These are phyloP conservation scores for Fragilaria radians DNA, from an alignment of 108 stramenopile species.

Conservation along the genomic window DNA sequence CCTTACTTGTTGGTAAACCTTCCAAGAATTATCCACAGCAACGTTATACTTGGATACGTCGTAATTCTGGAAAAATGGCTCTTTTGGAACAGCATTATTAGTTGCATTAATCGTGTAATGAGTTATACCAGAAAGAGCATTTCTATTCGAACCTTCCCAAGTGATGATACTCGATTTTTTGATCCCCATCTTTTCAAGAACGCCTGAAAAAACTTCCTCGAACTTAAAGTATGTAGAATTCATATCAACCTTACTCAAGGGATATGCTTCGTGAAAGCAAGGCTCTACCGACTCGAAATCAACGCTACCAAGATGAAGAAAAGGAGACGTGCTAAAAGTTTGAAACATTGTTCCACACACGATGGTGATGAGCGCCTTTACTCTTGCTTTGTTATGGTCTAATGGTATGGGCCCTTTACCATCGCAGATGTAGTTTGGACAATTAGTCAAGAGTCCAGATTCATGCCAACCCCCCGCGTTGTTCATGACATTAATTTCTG, in stretches of 20 bases:
- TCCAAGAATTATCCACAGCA: background rate
- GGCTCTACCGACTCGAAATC: background rate
- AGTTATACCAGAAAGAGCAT: background rate
- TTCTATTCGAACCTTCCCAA: background rate
- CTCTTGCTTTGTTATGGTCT: background rate
- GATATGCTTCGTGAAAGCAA: background rate
- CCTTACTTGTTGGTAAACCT: background rate
- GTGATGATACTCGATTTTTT: background rate
- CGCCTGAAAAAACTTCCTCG: background rate
- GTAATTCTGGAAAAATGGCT: background rate
- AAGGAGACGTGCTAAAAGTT: constrained; percentile 7
- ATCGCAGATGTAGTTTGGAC: constrained; percentile 15
- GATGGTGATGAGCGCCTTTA: background rate
- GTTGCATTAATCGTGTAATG: background rate
- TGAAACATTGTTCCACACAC: constrained; percentile 5
- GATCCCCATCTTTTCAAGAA: background rate
- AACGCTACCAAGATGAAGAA: constrained; percentile 26
- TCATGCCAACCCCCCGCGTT: constrained; percentile 21
- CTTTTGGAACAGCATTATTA: background rate
- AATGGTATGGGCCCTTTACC: constrained; percentile 1
- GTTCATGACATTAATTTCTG: constrained; percentile 24
- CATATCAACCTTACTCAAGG: background rate
- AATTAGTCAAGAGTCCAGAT: constrained; percentile 15
- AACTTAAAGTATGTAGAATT: background rate
- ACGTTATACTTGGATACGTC: background rate